phyloP scores from a whole-genome alignment of 1,139 yeast species.

The Taphrina confusa region DNA sequence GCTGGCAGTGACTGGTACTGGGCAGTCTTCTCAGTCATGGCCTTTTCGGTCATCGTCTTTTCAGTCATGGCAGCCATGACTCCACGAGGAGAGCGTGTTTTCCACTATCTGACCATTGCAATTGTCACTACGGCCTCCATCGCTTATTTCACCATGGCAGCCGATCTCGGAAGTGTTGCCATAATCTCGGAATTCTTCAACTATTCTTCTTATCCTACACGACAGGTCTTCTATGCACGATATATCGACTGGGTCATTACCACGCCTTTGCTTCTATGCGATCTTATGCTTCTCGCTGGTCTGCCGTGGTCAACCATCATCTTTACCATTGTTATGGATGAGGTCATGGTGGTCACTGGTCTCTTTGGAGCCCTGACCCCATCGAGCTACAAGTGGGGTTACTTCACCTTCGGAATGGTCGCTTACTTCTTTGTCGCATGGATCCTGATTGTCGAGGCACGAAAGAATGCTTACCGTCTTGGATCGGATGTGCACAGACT shows the following conservation, averaged over 20 bases:
- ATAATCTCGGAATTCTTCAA: constrained; percentile 60
- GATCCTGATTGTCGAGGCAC: constrained; percentile 38
- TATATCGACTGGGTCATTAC: constrained; percentile 69
- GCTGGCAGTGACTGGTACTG: constrained; percentile 59
- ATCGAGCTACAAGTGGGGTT: constrained; percentile 71
- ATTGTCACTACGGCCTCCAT: constrained; percentile 55
- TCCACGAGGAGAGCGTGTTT: constrained; percentile 50
- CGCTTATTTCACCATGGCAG: constrained; percentile 64
- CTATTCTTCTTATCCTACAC: constrained; percentile 45
- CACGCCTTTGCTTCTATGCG: constrained; percentile 58
- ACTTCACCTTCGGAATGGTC: constrained; percentile 51
- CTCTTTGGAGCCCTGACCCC: constrained; percentile 31
- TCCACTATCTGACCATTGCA: constrained; percentile 54
- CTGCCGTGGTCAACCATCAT: constrained; percentile 31
- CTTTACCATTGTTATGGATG: constrained; percentile 42
- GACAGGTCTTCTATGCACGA: constrained; percentile 68
- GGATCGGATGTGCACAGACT: constrained; percentile 39
- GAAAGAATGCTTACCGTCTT: constrained; percentile 38
- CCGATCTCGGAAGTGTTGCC: constrained; percentile 65
- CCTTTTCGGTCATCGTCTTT: constrained; percentile 51
- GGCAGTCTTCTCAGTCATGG: constrained; percentile 62
- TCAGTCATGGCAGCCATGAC: constrained; percentile 49
- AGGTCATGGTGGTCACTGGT: constrained; percentile 48
- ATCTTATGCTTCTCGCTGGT: constrained; percentile 46
- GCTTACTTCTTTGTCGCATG: constrained; percentile 42